phyloP scores from a whole-genome alignment of 2,329 filamentous ascomycete genomes.

The Phyllosticta ampelicida region DNA sequence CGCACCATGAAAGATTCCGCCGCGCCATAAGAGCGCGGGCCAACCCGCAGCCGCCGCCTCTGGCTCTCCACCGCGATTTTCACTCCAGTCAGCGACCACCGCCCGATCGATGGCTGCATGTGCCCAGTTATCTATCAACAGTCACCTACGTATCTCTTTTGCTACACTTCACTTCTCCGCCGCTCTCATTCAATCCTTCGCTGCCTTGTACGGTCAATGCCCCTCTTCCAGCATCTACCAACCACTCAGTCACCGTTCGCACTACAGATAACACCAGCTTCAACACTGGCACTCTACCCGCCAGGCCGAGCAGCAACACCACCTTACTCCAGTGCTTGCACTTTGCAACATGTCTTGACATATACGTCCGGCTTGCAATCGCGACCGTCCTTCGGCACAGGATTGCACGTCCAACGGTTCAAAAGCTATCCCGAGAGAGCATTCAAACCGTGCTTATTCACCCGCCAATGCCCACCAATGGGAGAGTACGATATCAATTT shows the following conservation, averaged over 20 bases:
- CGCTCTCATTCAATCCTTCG: not conserved
- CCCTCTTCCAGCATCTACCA: no score
- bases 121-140: not conserved
- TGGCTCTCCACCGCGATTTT: not conserved
- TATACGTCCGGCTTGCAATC: not conserved
- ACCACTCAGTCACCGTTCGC: not conserved
- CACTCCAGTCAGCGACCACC: not conserved
- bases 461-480: not conserved
- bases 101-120: not conserved
- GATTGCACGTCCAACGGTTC: no score
- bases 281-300: not conserved
- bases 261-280: not conserved
- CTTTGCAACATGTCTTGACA: not conserved
- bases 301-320: not conserved
- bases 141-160: not conserved
- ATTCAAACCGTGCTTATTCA: no score
- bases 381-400: no score
- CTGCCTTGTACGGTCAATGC: no score
- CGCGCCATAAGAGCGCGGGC: constrained; percentile 2
- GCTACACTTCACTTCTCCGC: not conserved
- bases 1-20: constrained; percentile 7
- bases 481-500: not conserved
- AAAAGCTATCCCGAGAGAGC: no score
- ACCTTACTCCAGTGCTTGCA: not conserved
- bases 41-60: not conserved